Evolutionary conservation across 345 rosid genomes (phyloP), one percentile per base, ranked within the genome.

Genomic region (Murraya koenigii): DNA sequence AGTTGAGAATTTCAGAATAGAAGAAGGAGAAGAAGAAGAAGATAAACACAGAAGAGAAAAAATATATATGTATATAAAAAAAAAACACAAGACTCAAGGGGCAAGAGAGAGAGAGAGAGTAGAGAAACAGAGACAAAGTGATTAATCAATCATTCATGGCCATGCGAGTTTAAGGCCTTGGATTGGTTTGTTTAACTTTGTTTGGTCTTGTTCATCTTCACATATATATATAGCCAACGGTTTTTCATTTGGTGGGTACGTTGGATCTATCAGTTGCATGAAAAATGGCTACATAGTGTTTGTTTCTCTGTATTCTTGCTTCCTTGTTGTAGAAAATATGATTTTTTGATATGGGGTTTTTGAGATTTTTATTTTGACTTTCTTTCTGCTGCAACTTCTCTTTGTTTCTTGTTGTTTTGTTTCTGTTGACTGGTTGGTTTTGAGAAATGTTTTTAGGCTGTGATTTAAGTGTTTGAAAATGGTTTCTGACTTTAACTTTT

Each of bases 161-260:
- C 75, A 77, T 82, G 82, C 79, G 75, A 75, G 55, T 74, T 74
- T 67, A 60, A 71, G 83, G 75, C 52, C 60, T 47, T 79, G 74
- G 78, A 70, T 82, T 82, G 83, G 83, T 79, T 80, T 38, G 9
- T 82, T 39, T 80, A 78, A 78, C 71, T 64, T 75, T 63, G 75
- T 72, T 80, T 74, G 75, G 72, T 66, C 76, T 52, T 3, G 49
- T 44, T 69, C 59, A 72, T 58, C 23, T 58, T 58, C 14, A 22
- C 7, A 36, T 15, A 19, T 52, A 15, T 3, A 44, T 11, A 44
- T 17, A 13, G 49, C 49, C 49, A 44, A 44, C 15, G 5, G 49
- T 44, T 66, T 39, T 39, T 59, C 60, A 69, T 69, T 81, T 80
- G 80, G 77, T 79, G 80, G 84, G 92, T 81, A 79, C 66, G 64